phyloP scores from a whole-genome alignment of 1,284 basidiomycete genomes.

The Butyriboletus appendiculatus region DNA sequence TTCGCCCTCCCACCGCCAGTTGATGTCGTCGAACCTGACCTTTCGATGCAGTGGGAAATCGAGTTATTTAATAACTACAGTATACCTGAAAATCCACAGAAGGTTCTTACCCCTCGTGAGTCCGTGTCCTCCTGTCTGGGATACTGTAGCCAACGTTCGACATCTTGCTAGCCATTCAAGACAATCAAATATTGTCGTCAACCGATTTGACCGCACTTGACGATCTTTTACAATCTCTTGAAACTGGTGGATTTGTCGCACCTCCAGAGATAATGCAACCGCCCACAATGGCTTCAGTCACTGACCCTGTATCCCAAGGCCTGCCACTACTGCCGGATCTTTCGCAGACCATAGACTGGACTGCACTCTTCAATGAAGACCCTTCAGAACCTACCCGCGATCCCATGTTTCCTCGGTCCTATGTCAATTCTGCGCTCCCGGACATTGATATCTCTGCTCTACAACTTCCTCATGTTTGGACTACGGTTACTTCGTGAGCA shows the following conservation, averaged over 20 bases:
- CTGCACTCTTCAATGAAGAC: constrained; percentile 4
- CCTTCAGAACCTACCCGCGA: not conserved
- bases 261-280: not conserved
- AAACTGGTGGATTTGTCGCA: not conserved
- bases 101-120: not conserved
- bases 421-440: not conserved
- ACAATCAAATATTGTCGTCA: not conserved
- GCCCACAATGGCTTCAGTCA: not conserved
- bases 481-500: not conserved
- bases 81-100: constrained; percentile 7
- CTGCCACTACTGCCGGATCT: not conserved
- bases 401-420: not conserved
- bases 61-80: constrained; percentile 23
- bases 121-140: not conserved
- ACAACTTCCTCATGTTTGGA: constrained; percentile 18
- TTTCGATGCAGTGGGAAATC: constrained; percentile 16
- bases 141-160: not conserved
- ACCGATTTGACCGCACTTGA: constrained; percentile 3
- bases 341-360: constrained; percentile 16
- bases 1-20: constrained; percentile 27
- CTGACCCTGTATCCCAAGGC: not conserved
- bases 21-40: constrained; percentile 14
- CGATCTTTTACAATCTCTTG: constrained; percentile 10
- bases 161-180: constrained; percentile 2
- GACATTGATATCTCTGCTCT: constrained; percentile 25